Conservation (phyloP, 768 basidiomycete species). For the Mycena epipterygia region DNA sequence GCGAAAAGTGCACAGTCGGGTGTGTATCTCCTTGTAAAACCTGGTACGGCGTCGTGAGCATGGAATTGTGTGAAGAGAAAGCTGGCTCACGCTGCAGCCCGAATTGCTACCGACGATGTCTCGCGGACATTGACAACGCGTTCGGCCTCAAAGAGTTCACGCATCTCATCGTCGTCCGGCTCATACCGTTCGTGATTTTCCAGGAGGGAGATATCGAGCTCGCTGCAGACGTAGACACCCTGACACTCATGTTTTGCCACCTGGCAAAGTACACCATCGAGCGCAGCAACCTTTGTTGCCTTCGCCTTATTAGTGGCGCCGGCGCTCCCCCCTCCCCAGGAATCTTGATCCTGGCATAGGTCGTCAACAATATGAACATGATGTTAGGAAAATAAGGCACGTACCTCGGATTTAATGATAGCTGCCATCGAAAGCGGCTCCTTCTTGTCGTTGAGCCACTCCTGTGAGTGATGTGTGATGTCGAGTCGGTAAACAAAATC, state of each 20-base stretch:
- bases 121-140: no score
- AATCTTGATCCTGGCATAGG: conserved; percentile 22
- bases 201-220: background rate
- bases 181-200: no score
- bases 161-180: no score
- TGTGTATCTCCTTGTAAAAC: no score
- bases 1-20: background rate
- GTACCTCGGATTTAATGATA: conserved; percentile 5
- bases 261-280: conserved; percentile 22
- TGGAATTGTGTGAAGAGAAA: background rate
- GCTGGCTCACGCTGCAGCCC: no score
- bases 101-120: no score
- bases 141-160: no score
- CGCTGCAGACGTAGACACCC: background rate
- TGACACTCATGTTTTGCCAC: conserved; percentile 21
- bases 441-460: background rate
- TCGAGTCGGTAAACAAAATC: conserved; percentile 4
- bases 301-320: conserved; percentile 6
- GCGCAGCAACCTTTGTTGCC: conserved; percentile 14
- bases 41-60: no score
- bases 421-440: conserved; percentile 5
- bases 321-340: conserved; percentile 25
- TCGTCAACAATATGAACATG: background rate
- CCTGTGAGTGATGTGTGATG: background rate
- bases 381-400: background rate